phyloP scores from a whole-genome alignment of 352 stramenopile species.

The Phytopythium oedochilum region DNA sequence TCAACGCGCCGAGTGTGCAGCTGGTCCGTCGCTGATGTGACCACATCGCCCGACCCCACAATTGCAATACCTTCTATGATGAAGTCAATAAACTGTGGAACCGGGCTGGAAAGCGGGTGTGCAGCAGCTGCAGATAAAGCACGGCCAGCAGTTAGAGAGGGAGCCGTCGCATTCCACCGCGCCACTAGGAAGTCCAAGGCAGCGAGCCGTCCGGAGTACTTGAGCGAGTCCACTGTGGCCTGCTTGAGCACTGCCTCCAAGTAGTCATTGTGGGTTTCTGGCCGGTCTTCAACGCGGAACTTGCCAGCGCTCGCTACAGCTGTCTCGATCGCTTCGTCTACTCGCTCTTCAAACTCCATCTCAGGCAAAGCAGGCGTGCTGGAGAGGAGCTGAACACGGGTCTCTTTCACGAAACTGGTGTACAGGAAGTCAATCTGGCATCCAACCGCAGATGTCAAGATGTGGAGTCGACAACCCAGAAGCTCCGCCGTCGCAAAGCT shows the following conservation, averaged over 20 bases:
- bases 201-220: conserved; percentile 38
- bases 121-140: conserved; percentile 8
- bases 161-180: conserved; percentile 27
- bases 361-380: conserved; percentile 6
- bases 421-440: conserved; percentile 47
- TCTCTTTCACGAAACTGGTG: conserved; percentile 31
- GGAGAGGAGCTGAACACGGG: conserved; percentile 23
- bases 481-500: conserved; percentile 32
- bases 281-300: conserved; percentile 26
- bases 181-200: conserved; percentile 58
- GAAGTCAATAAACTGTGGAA: conserved; percentile 54
- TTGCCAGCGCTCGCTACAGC: conserved; percentile 26
- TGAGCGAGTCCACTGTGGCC: conserved; percentile 40
- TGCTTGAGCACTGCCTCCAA: conserved; percentile 29
- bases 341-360: conserved; percentile 39
- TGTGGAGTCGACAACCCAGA: conserved; percentile 28
- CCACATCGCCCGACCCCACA: conserved; percentile 49
- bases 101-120: conserved; percentile 25
- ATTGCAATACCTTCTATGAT: conserved; percentile 50
- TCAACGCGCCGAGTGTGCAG: conserved; percentile 57
- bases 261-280: conserved; percentile 38
- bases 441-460: conserved; percentile 31
- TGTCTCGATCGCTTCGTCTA: conserved; percentile 51
- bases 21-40: conserved; percentile 40
- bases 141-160: neutral